Percentiles rank a stretch among this genome's conserved stretches.
Conservation (phyloP, 1,139 yeast species). For the Debaryomyces udenii region DNA sequence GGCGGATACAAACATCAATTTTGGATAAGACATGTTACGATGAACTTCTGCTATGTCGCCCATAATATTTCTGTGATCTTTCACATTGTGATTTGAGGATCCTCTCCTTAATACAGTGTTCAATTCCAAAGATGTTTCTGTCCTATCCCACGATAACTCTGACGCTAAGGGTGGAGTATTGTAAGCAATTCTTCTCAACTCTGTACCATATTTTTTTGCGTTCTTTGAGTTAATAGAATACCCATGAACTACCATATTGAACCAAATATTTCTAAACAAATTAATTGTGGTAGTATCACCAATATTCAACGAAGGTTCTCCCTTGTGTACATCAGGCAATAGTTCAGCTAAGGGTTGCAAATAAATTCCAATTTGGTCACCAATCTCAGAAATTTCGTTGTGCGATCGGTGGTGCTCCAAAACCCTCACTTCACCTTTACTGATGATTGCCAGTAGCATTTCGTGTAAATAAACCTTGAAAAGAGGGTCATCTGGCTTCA, state of each 20-base stretch:
- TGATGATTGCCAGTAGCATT: constrained; percentile 64
- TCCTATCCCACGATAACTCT: constrained; percentile 79
- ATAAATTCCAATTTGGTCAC: constrained; percentile 68
- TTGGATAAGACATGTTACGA: constrained; percentile 69
- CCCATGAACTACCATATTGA: constrained; percentile 91
- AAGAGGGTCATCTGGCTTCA: constrained; percentile 47
- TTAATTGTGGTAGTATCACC: constrained; percentile 51
- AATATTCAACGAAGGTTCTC: constrained; percentile 39
- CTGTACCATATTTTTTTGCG: constrained; percentile 47
- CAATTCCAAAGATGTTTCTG: constrained; percentile 89
- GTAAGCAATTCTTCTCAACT: constrained; percentile 75
- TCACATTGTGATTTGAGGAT: constrained; percentile 79
- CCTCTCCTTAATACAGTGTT: constrained; percentile 91
- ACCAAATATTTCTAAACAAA: constrained; percentile 89
- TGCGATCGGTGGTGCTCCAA: constrained; percentile 84
- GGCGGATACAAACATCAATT: constrained; percentile 86
- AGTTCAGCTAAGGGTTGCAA: constrained; percentile 76
- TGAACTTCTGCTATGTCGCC: constrained; percentile 54
- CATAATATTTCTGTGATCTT: constrained; percentile 67
- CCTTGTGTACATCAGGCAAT: constrained; percentile 59
- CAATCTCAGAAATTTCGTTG: constrained; percentile 74
- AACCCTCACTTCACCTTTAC: constrained; percentile 81
- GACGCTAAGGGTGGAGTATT: constrained; percentile 93
- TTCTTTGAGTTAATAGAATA: constrained; percentile 64
- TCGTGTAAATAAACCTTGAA: constrained; percentile 65